phyloP scores from a whole-genome alignment of 331 rosid species.

The Malus hybrid region DNA sequence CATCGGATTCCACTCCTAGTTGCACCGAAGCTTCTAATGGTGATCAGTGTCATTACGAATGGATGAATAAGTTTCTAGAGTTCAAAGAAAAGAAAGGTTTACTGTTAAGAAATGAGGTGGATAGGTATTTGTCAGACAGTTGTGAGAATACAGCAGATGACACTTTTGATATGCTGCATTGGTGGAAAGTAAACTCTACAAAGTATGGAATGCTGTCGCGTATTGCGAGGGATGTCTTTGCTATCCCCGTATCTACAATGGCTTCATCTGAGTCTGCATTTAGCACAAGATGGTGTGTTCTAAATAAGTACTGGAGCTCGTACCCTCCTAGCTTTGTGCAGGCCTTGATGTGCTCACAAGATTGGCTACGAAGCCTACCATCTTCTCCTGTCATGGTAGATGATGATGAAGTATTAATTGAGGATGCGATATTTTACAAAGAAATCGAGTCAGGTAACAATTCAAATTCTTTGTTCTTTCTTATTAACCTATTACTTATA shows the following conservation, averaged over 20 bases:
- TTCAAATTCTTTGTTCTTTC: neutral
- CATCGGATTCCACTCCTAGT: neutral
- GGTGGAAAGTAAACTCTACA: neutral
- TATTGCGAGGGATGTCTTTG: neutral
- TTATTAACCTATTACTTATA: too few relatives aligned
- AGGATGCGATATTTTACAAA: neutral
- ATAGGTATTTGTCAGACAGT: neutral
- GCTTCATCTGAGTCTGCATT: neutral
- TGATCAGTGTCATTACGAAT: neutral
- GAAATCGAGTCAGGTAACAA: neutral
- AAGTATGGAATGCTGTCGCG: neutral
- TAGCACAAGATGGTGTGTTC: neutral
- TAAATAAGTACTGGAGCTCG: neutral
- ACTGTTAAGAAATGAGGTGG: neutral
- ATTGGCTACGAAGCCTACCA: neutral
- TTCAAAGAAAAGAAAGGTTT: neutral
- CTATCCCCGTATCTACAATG: neutral
- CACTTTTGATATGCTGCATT: neutral
- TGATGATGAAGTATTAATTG: neutral
- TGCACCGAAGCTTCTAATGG: neutral
- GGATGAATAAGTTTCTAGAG: neutral
- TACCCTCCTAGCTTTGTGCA: neutral
- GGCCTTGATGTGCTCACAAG: neutral
- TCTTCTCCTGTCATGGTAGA: neutral
- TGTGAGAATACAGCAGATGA: neutral